A percentile compares a stretch with the other conserved stretches of the same genome.
These are phyloP conservation scores for Tetraselmis chui DNA, from an alignment of 139 green algal genomes.

Conservation along the genomic window DNA sequence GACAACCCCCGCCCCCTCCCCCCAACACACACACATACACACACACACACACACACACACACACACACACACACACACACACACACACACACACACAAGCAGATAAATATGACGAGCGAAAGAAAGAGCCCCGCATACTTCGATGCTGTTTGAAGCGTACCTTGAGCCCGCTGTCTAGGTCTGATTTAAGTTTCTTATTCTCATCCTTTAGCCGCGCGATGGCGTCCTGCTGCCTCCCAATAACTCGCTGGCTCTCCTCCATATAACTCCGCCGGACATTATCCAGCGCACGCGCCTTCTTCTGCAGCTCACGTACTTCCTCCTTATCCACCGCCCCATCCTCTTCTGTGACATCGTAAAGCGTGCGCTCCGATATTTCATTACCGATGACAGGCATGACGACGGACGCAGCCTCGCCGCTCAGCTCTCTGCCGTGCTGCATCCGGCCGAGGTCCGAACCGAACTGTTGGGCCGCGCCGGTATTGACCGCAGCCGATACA, in stretches of 20 bases:
- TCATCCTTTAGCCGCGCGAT: background rate
- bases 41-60: background rate
- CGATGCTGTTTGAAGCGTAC: too few relatives aligned
- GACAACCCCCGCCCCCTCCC: background rate
- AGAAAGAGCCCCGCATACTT: too few relatives aligned
- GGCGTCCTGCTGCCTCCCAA: background rate
- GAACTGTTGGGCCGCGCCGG: too few relatives aligned
- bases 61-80: too few relatives aligned
- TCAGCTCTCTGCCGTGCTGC: too few relatives aligned
- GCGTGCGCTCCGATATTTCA: background rate
- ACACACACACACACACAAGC: too few relatives aligned
- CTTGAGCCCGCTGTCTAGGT: background rate
- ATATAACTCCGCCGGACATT: background rate
- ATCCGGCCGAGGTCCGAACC: too few relatives aligned
- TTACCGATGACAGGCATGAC: background rate
- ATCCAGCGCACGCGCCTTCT: background rate
- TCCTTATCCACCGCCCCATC: background rate
- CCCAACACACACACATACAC: background rate
- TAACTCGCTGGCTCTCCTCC: background rate
- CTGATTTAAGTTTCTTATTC: background rate
- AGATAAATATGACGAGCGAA: too few relatives aligned
- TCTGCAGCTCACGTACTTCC: background rate
- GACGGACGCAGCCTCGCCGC: background rate
- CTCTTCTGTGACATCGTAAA: background rate
- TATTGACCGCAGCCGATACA: too few relatives aligned